A percentile compares a stretch with the other conserved stretches of the same genome.
Evolutionary conservation across 2,329 filamentous ascomycete species (phyloP).

Genomic region (Gaeumannomyces sp.): DNA sequence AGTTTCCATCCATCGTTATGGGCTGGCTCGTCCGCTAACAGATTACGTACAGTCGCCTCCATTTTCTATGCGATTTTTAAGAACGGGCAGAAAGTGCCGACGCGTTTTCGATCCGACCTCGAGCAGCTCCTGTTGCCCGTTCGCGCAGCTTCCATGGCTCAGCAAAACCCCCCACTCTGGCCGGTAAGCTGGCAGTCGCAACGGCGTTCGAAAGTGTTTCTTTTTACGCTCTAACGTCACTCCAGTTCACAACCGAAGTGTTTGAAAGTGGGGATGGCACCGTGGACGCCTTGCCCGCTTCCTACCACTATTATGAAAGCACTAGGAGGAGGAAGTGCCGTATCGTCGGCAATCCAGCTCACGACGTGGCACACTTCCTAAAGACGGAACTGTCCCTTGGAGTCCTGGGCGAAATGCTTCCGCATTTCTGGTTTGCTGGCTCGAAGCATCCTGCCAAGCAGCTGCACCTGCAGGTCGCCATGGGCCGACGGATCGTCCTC

Average conservation of each 20-base stretch:
- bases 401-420: neutral
- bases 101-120: slow-evolving; percentile 2
- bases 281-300: slow-evolving; percentile 13
- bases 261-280: slow-evolving; percentile 8
- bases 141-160: slow-evolving; percentile 9
- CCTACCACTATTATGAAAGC: slow-evolving; percentile 13
- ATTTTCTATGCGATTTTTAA: slow-evolving; percentile 4
- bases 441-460: neutral
- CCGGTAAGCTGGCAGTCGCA: slow-evolving; percentile 11
- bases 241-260: slow-evolving; percentile 12
- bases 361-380: slow-evolving; percentile 7
- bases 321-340: slow-evolving; percentile 8
- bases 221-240: slow-evolving; percentile 8
- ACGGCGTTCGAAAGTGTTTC: slow-evolving; percentile 6
- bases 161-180: slow-evolving; percentile 8
- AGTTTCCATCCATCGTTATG: slow-evolving; percentile 10
- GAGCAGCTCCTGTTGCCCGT: slow-evolving; percentile 1
- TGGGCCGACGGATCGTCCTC: slow-evolving; percentile 6
- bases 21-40: slow-evolving; percentile 12
- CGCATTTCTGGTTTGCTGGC: slow-evolving; percentile 9
- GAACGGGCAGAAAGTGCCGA: slow-evolving; percentile 3
- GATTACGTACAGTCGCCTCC: slow-evolving; percentile 10
- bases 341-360: slow-evolving; percentile 6
- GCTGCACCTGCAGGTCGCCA: slow-evolving; percentile 10
- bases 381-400: slow-evolving; percentile 6